phyloP scores from a whole-genome alignment of 2,329 filamentous ascomycete genomes.

The Pyricularia pennisetigena region DNA sequence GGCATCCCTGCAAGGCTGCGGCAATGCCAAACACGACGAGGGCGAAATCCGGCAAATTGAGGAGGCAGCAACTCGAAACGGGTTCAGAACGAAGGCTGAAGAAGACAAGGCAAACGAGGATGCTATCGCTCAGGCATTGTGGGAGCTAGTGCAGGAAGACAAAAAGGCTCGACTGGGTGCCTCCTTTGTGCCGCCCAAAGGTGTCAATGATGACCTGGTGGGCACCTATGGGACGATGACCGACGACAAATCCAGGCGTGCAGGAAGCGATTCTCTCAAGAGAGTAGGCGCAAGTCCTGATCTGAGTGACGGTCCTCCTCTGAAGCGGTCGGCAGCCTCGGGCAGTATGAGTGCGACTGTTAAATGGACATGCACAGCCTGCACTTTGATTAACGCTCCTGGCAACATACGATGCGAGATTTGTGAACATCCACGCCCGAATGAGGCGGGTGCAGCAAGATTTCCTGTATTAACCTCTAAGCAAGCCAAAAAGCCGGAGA shows the following conservation, averaged over 20 bases:
- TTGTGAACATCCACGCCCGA: constrained; percentile 24
- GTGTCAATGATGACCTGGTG: constrained; percentile 13
- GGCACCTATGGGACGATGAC: neutral
- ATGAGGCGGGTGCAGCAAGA: neutral
- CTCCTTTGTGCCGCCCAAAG: constrained; percentile 38
- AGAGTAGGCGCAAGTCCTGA: neutral
- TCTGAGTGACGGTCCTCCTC: neutral
- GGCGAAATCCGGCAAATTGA: constrained; percentile 55
- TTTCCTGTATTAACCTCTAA: neutral
- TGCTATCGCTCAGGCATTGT: constrained; percentile 76
- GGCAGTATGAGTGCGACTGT: neutral
- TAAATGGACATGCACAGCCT: constrained; percentile 42
- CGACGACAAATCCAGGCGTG: neutral
- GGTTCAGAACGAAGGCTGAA: constrained; percentile 75
- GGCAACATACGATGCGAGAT: constrained; percentile 30
- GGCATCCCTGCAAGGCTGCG: constrained; percentile 59
- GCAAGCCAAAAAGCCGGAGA: neutral
- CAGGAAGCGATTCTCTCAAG: neutral
- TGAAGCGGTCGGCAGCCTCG: constrained; percentile 11
- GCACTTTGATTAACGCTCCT: constrained; percentile 32
- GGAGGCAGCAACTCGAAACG: constrained; percentile 55
- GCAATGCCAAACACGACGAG: constrained; percentile 62
- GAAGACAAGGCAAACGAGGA: constrained; percentile 83
- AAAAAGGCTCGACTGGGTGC: constrained; percentile 45
- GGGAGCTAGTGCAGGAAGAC: constrained; percentile 80